Base-by-base conservation (phyloP, 108 stramenopile genomes). In the Pseudonitzschia delicatissima region DNA sequence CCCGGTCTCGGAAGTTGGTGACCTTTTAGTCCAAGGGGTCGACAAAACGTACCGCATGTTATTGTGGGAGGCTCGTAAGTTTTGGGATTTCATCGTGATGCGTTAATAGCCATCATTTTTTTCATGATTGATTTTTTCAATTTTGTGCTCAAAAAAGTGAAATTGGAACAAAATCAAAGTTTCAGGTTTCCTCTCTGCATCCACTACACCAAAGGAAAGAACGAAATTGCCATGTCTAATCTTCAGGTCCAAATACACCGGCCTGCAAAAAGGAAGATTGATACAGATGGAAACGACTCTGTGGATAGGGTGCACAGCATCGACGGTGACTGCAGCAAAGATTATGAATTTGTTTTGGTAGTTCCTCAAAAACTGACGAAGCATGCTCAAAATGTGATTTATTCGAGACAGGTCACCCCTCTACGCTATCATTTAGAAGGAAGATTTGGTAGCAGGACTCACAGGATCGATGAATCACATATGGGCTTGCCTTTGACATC, bases 381-480 rank as follows among this genome's bases (percentile, higher is more conserved):
- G 63, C 58, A 73, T 40, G 81, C 79, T 11, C 86, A 91, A 37
- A 73, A 71, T 57, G 61, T 72, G 12, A 69, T 91, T 25, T 21
- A 85, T 0, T 48, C 68, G 0, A 57, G 69, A 27, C 31, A 78
- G 29, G 76, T 59, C 27, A 55, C 53, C 28, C 73, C 84, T 1
- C 71, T 86, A 27, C 67, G 63, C 27, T 90, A 84, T 82, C 86
- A 90, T 68, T 53, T 90, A 29, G 90, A 86, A 60, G 90, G 90
- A 27, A 73, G 90, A 49, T 86, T 78, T 64, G 90, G 90, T 17
- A 76, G 77, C 27, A 71, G 91, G 25, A 89, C 86, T 15, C 82
- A 87, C 65, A 57, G 67, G 12, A 55, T 84, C 4, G 57, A 75
- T 37, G 55, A 68, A 11, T 45, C 45, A 4, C 47, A 55, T 15